Evolutionary conservation across 1,284 basidiomycete species (phyloP), one percentile per base, ranked within the genome.

Genomic region (Malassezia brasiliensis): DNA sequence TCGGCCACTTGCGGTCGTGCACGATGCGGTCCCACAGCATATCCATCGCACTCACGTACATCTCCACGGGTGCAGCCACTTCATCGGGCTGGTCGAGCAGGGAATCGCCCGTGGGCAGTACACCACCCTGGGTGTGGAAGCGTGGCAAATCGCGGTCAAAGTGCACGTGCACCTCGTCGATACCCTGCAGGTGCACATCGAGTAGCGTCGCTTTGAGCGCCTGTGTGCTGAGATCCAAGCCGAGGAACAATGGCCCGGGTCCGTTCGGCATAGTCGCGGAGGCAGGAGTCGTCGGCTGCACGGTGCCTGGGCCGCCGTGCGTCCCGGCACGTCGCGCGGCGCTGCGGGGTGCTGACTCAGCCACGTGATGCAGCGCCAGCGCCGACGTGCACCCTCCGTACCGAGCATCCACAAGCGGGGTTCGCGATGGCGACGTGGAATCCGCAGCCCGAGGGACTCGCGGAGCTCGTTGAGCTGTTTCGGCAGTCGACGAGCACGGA

Each of bases 211-310:
- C 77, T 75, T 90, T 91, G 64, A 90, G 81, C 51, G 87, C 85
- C 72, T 94, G 88, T 0, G 88, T 91, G 7, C 86, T 88, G 44
- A 88, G 80, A 75, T 93, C 88, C 53, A 91, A 80, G 12, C 89
- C 88, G 25, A 91, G 83, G 74, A 89, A 90, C 52, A 85, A 81
- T 1, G 69, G 54, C 14, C n/a, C 36, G n/a, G 14, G 34, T 15
- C 19, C 41, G 41, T 19, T 28, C 30, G 20, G 30, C 42, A 45
- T 45, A 10, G 36, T 45, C 42, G 42, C 42, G 28, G 32, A 30
- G 8, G 22, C 30, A 44, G 9, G 41, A 19, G 1, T 10, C 22
- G 41, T 40, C 14, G 10, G 17, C 38, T 9, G 38, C 17, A 19
- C 38, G 17, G 17, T 22, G 34, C 25, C 36, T 38, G 20, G 34